Base-by-base conservation (phyloP, 768 basidiomycete genomes). In the Mycena leptocephala region DNA sequence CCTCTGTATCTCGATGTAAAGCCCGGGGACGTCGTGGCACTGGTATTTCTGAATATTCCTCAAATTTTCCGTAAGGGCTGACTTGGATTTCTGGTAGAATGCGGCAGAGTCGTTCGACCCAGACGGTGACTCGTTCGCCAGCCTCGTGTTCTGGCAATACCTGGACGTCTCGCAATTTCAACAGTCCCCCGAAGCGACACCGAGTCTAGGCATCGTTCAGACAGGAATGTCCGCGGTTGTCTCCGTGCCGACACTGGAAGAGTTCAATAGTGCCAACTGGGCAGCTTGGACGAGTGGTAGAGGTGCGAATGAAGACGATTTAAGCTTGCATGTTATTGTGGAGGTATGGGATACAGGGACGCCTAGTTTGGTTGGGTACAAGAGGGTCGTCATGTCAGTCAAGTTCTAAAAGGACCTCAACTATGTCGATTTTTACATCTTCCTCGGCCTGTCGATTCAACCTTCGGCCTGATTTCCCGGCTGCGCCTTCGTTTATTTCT, bases 311-410 rank as follows among this genome's bases (percentile, higher is more conserved):
- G 59, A 69, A 14, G 58, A 73, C 37, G 75, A 76, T 41, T 65
- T n/a, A 35, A 76, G 59, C 14, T 22, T 77, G 43, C 76, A 77
- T 43, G 61, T 77, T 20, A 74, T 77, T 55, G 64, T 74, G 39
- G 72, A 73, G 51, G 66, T 70, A 20, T 73, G 66, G 72, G 76
- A 77, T 74, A 22, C 51, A 1, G 71, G 76, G 22, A 18, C 43
- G 7, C 71, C 76, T n/a, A 72, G 66, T 37, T 56, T 77, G 28
- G 72, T 74, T 7, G 72, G 71, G 43, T 76, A 76, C 24, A 72
- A 68, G 30, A 20, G 76, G 6, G 67, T 77, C 16, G 72, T 77
- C 26, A 10, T 77, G 59, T 56, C 67, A 2, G 53, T 68, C 28
- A 14, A 63, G 39, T 28, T 63, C 10, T 63, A 10, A 51, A n/a